phyloP scores from a whole-genome alignment of 495 filamentous ascomycete genomes.

The Neurospora sp. region DNA sequence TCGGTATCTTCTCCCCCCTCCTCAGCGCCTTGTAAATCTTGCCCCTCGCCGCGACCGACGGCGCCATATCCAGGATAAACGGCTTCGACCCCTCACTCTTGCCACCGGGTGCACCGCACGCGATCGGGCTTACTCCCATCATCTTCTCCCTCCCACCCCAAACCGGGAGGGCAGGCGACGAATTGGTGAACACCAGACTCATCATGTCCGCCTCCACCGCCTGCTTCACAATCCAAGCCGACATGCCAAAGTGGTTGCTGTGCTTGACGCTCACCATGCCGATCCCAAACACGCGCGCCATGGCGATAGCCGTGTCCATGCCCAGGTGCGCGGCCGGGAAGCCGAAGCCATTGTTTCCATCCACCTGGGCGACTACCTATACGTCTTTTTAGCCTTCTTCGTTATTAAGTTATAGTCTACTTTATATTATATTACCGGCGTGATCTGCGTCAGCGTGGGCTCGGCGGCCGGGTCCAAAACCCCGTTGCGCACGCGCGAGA shows the following conservation, averaged over 20 bases:
- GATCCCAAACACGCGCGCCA: slow-evolving; percentile 57
- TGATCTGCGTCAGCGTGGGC: slow-evolving; percentile 48
- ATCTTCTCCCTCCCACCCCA: slow-evolving; percentile 60
- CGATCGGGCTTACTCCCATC: slow-evolving; percentile 69
- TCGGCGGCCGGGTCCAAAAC: slow-evolving; percentile 48
- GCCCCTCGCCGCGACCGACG: slow-evolving; percentile 59
- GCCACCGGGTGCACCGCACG: slow-evolving; percentile 60
- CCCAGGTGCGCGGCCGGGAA: slow-evolving; percentile 54
- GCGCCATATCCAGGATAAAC: slow-evolving; percentile 76
- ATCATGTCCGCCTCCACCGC: slow-evolving; percentile 64
- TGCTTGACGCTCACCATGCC: slow-evolving; percentile 64
- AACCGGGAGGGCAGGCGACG: slow-evolving; percentile 60
- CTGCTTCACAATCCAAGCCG: slow-evolving; percentile 66
- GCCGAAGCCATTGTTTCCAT: slow-evolving; percentile 67
- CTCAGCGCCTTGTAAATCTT: slow-evolving; percentile 68
- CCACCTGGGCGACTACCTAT: slow-evolving; percentile 46
- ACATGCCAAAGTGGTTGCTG: slow-evolving; percentile 77
- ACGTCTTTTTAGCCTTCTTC: too few species aligned
- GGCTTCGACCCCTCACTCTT: slow-evolving; percentile 25
- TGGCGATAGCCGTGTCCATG: slow-evolving; percentile 53
- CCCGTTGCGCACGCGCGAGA: slow-evolving; percentile 54
- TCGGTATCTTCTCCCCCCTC: slow-evolving; percentile 62
- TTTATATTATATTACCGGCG: slow-evolving; percentile 32
- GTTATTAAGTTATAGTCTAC: too few species aligned
- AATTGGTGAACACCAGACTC: slow-evolving; percentile 72